Conservation (phyloP, 1,284 basidiomycete genomes). For the Cutaneotrichosporon sp. region DNA sequence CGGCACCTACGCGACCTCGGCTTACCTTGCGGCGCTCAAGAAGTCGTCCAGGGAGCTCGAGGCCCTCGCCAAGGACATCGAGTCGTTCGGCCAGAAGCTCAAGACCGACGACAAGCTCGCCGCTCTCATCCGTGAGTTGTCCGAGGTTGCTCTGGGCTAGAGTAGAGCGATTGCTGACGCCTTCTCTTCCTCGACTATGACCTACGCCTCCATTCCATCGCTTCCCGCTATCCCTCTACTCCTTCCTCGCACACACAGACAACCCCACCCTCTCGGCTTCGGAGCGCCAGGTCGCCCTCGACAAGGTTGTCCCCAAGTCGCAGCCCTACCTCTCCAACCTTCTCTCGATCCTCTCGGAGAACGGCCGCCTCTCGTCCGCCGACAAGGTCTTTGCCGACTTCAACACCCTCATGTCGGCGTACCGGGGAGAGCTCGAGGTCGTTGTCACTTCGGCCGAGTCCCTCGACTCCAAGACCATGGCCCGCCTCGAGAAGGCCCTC, state of each 20-base stretch:
- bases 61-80: slow-evolving; percentile 78
- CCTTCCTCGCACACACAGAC: slow-evolving; percentile 34
- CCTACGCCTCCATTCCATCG: not conserved
- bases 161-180: not conserved
- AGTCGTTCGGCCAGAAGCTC: slow-evolving; percentile 66
- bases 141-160: not conserved
- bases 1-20: slow-evolving; percentile 89
- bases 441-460: slow-evolving; percentile 84
- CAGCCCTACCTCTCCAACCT: slow-evolving; percentile 88
- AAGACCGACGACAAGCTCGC: slow-evolving; percentile 64
- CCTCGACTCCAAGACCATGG: slow-evolving; percentile 67
- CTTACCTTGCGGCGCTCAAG: slow-evolving; percentile 85
- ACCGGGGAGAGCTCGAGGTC: slow-evolving; percentile 92
- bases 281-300: slow-evolving; percentile 71
- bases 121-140: slow-evolving; percentile 60
- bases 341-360: slow-evolving; percentile 85
- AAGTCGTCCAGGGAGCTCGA: slow-evolving; percentile 66
- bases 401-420: slow-evolving; percentile 79
- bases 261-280: slow-evolving; percentile 85
- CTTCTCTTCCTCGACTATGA: not conserved
- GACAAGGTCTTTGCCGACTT: slow-evolving; percentile 88
- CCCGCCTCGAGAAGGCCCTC: slow-evolving; percentile 76
- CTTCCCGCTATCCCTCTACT: not conserved
- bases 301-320: slow-evolving; percentile 65
- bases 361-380: slow-evolving; percentile 83